These are phyloP conservation scores for Naganishia albida DNA, from an alignment of 1,284 basidiomycete species.

Conservation along the genomic window DNA sequence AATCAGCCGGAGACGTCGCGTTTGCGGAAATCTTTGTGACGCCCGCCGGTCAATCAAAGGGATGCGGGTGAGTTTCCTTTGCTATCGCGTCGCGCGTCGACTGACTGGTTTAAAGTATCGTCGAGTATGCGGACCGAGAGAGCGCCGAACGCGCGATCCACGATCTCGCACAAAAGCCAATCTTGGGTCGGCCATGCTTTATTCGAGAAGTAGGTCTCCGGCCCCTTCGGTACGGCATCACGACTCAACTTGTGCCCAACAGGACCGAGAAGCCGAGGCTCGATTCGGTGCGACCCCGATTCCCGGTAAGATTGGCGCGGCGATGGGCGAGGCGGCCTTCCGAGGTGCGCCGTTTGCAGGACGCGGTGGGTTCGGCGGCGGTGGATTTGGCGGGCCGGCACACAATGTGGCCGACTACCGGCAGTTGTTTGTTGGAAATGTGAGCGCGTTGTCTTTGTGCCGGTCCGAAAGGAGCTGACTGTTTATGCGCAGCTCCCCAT, in stretches of 20 bases:
- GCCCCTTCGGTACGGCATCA: background rate
- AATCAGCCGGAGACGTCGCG: slow-evolving; percentile 84
- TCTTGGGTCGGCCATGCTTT: slow-evolving; percentile 90
- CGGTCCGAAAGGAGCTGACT: background rate
- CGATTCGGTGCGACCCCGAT: slow-evolving; percentile 91
- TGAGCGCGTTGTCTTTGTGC: slow-evolving; percentile 54
- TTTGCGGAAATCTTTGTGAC: slow-evolving; percentile 98
- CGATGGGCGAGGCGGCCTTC: slow-evolving; percentile 63
- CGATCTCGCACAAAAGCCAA: slow-evolving; percentile 80
- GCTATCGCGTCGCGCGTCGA: background rate
- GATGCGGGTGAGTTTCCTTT: slow-evolving; percentile 79
- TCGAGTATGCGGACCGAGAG: slow-evolving; percentile 82
- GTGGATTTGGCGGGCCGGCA: slow-evolving; percentile 36
- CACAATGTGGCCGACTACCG: slow-evolving; percentile 54
- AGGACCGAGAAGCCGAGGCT: slow-evolving; percentile 96
- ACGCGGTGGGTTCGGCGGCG: slow-evolving; percentile 39
- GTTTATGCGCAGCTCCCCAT: slow-evolving; percentile 69
- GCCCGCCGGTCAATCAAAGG: slow-evolving; percentile 93
- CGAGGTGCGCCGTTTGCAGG: slow-evolving; percentile 68
- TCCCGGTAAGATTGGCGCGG: slow-evolving; percentile 88
- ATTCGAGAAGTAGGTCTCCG: slow-evolving; percentile 78
- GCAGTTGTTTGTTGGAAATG: slow-evolving; percentile 89
- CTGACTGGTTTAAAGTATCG: slow-evolving; percentile 64
- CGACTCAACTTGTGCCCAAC: slow-evolving; percentile 20
- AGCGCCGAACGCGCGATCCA: slow-evolving; percentile 81